Percentiles rank a stretch among this genome's conserved stretches.
These are phyloP conservation scores for Lachancea sp. DNA, from an alignment of 805 yeast species.

Conservation along the genomic window DNA sequence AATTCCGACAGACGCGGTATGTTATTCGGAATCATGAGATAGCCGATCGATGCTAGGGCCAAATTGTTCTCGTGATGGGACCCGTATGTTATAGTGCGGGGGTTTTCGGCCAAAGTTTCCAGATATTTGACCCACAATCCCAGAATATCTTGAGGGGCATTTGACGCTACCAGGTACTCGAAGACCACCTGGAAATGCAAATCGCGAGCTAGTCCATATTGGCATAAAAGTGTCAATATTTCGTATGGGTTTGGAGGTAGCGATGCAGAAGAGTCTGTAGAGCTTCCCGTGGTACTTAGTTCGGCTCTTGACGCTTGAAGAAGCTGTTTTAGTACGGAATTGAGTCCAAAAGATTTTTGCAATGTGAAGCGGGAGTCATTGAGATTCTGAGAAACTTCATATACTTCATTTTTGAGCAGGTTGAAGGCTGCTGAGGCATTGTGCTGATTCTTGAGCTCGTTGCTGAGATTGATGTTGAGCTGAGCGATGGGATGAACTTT, in stretches of 20 bases:
- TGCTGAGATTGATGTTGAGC: conserved; percentile 9
- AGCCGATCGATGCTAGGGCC: conserved; percentile 23
- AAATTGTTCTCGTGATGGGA: conserved; percentile 18
- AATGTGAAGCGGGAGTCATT: conserved; percentile 11
- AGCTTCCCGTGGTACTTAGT: background rate
- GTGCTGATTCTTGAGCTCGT: conserved; percentile 9
- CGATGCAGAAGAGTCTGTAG: conserved; percentile 3
- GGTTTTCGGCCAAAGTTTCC: conserved; percentile 12
- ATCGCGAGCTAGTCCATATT: conserved; percentile 24
- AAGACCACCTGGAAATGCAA: conserved; percentile 26
- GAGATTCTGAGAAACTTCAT: conserved; percentile 11
- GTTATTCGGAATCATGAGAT: conserved; percentile 20
- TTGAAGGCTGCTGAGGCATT: conserved; percentile 9
- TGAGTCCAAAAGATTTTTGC: conserved; percentile 19
- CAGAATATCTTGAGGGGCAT: conserved; percentile 24
- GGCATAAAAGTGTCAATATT: conserved; percentile 21
- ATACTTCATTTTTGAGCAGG: conserved; percentile 11
- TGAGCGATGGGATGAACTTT: conserved; percentile 16
- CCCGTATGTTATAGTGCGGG: conserved; percentile 6
- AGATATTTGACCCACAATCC: conserved; percentile 30
- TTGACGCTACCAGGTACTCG: conserved; percentile 15
- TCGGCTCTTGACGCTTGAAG: conserved; percentile 13
- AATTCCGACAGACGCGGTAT: conserved; percentile 18
- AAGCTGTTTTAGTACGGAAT: conserved; percentile 13
- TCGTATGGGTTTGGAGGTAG: conserved; percentile 20